A percentile compares a stretch with the other conserved stretches of the same genome.
phyloP scores from a whole-genome alignment of 169 alveolate genomes.

The Theileria annulata region DNA sequence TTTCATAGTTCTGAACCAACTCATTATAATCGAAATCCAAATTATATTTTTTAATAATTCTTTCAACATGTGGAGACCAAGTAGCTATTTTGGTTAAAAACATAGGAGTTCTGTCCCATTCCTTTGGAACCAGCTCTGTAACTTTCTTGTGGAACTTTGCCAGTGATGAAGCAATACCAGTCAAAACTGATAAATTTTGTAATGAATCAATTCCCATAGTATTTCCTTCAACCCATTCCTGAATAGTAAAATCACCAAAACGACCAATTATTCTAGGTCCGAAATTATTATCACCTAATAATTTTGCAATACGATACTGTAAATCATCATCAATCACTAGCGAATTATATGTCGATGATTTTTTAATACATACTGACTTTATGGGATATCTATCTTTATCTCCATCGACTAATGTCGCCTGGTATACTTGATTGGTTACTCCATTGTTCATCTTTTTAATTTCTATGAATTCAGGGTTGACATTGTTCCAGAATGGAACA shows the following conservation, averaged over 20 bases:
- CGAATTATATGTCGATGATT: slow-evolving; percentile 65
- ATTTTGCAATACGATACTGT: slow-evolving; percentile 71
- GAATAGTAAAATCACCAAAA: slow-evolving; percentile 74
- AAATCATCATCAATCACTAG: slow-evolving; percentile 64
- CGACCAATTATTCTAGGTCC: slow-evolving; percentile 74
- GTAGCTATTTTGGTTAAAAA: slow-evolving; percentile 33
- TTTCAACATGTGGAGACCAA: slow-evolving; percentile 31
- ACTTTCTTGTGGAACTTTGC: slow-evolving; percentile 24
- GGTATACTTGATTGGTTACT: slow-evolving; percentile 11
- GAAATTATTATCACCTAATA: slow-evolving; percentile 68
- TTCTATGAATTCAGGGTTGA: not conserved
- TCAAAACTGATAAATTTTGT: slow-evolving; percentile 64
- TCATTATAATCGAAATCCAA: slow-evolving; percentile 18
- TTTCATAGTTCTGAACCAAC: not conserved
- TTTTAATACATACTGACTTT: slow-evolving; percentile 62
- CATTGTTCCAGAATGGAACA: slow-evolving; percentile 25
- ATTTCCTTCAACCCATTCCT: slow-evolving; percentile 78
- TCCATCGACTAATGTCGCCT: not conserved
- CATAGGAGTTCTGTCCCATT: slow-evolving; percentile 73
- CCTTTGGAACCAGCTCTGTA: slow-evolving; percentile 36
- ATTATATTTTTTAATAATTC: not conserved
- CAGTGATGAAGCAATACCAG: slow-evolving; percentile 64
- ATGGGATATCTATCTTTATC: not conserved
- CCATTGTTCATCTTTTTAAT: slow-evolving; percentile 5
- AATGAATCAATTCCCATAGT: slow-evolving; percentile 65